Evolutionary conservation across 495 filamentous ascomycete genomes (phyloP), one percentile per base, ranked within the genome.

Genomic region (Penicillium desertorum): DNA sequence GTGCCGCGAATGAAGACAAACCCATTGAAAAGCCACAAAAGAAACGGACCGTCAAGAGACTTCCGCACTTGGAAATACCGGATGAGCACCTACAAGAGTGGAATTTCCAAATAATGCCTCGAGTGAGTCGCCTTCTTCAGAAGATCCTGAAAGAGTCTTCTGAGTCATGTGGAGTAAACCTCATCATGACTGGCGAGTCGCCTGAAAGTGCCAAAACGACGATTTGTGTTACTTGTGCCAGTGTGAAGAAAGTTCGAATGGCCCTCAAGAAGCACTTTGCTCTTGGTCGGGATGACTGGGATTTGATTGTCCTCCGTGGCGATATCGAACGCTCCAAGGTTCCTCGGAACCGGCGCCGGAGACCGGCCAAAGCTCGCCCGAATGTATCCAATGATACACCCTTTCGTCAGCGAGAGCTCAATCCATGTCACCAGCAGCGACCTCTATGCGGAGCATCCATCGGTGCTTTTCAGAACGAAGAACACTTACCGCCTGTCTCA

Each of bases 401-500:
- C 19, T 71, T 71, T 62, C 59, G 61, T 29, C 70, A 70, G 34
- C 68, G 68, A 41, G 64, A 73, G 39, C 59, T 70, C 46, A 77
- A 76, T 42, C 72, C 71, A 32, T 74, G 71, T 44, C 88, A 90
- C 62, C 92, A 97, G 67, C 76, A 86, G 57, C 81, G 80, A 55
- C 92, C 93, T 1, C 66, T 85, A 0, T 96, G 91, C 51, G 93
- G 93, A 1, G 93, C 93, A 3, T 96, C 91, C 23, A 96, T 98
- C 56, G 93, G 93, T 17, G 92, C 93, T 1, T 96, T 88, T 73
- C 81, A 88, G 52, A 88, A 90, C 44, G 86, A 90, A 46, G 83
- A 87, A 42, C 92, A 96, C 62, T 74, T 96, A 2, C 92, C 91
- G 12, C 88, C 93, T 1, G 93, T 94, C 4, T 91, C 91, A 10